Evolutionary conservation across 2,329 filamentous ascomycete species (phyloP), one percentile per base, ranked within the genome.

Genomic region (Beauveria medogensis): DNA sequence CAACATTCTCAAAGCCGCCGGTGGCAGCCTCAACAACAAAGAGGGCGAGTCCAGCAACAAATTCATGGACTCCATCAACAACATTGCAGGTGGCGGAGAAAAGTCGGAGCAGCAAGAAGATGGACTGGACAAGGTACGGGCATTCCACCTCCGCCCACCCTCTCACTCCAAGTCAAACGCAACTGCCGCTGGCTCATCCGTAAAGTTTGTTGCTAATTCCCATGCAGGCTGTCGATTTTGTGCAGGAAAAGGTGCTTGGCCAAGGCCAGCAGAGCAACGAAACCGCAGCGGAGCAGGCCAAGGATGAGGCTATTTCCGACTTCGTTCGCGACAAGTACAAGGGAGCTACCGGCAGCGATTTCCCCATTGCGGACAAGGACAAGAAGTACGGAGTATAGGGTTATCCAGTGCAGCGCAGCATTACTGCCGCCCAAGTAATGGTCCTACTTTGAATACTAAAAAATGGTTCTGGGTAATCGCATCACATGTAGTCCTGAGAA

Each of bases 301-400:
- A 93, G 77, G 91, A 94, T 71, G 87, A 91, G 73, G 79, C 88
- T 71, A 90, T 92, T 67, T 85, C 83, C 30, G 87, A 91, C 71
- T 87, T 82, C 72, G 84, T 93, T 67, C 83, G 90, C 43, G 74
- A 73, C 47, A 78, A 88, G 73, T 92, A 91, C 81, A 91, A 91
- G 80, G 75, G 67, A 52, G 70, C 75, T 0, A 88, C 87, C 0
- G 90, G 90, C 62, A 83, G 75, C 6, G 89, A 92, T 8, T 71
- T 92, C 58, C 85, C 86, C 30, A 75, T 91, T 71, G 77, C 82
- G 70, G 89, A 92, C 73, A 91, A 91, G 78, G 78, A 85, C 6
- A 73, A 72, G 65, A 69, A 74, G 48, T 71, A 66, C 40, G 73
- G 72, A 9, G 9, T 54, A 4, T 61, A 57, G 20, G 37, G 10